Evolutionary conservation across 2,329 filamentous ascomycete genomes (phyloP), one percentile per base, ranked within the genome.

Genomic region (Tetracladium maxilliforme): DNA sequence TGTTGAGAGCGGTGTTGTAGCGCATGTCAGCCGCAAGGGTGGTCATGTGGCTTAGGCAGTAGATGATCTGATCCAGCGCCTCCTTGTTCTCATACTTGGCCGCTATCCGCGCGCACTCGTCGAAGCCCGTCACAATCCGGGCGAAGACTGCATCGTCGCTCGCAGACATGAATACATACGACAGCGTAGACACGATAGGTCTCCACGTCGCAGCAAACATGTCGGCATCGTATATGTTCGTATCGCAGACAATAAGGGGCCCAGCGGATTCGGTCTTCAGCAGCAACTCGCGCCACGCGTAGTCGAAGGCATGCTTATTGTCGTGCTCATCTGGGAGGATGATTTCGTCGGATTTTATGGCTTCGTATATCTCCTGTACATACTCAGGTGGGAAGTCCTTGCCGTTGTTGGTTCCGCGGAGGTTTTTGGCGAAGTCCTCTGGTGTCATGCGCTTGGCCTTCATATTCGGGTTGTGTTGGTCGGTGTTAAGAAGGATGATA

Each of bases 101-200:
- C 6, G 90, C 87, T 36, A 98, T 92, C 31, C 82, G 77, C 11
- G 90, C 86, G 47, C 87, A 95, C 48, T 98, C 87, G 40, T 93
- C 83, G 42, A 98, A 98, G 3, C 90, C 90, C 23, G 81, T 81
- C 15, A 95, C 83, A 11, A 98, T 80, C 31, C 90, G 72, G 18
- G 82, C 82, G 45, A 93, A 98, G 4, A 98, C 90, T 9, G 18
- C 66, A 47, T 98, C 90, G 43, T 98, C 92, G 1, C 84, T 92
- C 10, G 92, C 92, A 18, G 87, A 95, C 77, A 95, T 92, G 56
- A 98, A 98, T 4, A 98, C 90, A 44, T 95, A 98, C 9, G 90
- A 92, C 27, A 98, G 58, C 0, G 92, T 95, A 4, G 90, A 86
- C 19, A 98, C 67, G 24, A 98, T 84, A 0, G 92, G 87, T 45